These are phyloP conservation scores for Crucihimalaya himalaica DNA, from an alignment of 345 rosid genomes.

Conservation along the genomic window DNA sequence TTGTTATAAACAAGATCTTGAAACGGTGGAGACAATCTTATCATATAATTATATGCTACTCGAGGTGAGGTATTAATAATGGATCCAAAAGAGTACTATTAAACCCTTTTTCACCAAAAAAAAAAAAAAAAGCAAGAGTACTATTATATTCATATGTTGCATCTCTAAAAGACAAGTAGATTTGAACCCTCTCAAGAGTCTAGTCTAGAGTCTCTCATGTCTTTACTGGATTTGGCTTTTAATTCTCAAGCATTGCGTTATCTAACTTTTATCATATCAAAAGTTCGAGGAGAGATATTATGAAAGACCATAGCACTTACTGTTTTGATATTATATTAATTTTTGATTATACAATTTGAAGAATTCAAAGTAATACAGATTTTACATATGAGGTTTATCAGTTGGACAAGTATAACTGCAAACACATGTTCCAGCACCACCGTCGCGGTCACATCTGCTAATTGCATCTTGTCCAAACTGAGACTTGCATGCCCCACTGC, in stretches of 20 bases:
- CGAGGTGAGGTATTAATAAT: not conserved
- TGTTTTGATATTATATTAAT: not conserved
- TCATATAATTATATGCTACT: not conserved
- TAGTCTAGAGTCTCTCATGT: not conserved
- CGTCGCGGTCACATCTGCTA: not conserved
- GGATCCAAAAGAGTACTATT: not conserved
- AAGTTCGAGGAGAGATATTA: not conserved
- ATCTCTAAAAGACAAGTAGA: not conserved
- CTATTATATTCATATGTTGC: no score
- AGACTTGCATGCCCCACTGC: not conserved
- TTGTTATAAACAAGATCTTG: conserved; percentile 1
- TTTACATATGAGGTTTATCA: not conserved
- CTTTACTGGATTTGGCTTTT: not conserved
- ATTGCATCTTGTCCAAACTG: not conserved
- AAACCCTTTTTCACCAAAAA: no score
- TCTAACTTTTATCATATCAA: not conserved
- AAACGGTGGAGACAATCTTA: not conserved
- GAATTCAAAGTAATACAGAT: not conserved
- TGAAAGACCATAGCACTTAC: not conserved
- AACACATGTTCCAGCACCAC: not conserved
- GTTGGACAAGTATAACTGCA: not conserved
- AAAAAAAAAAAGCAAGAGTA: not conserved
- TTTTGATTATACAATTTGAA: not conserved
- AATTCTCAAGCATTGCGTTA: not conserved
- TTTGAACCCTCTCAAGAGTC: not conserved